A percentile compares a stretch with the other conserved stretches of the same genome.
Evolutionary conservation across 2,329 filamentous ascomycete genomes (phyloP).

Genomic region (Stagonosporopsis chrysanthemi): DNA sequence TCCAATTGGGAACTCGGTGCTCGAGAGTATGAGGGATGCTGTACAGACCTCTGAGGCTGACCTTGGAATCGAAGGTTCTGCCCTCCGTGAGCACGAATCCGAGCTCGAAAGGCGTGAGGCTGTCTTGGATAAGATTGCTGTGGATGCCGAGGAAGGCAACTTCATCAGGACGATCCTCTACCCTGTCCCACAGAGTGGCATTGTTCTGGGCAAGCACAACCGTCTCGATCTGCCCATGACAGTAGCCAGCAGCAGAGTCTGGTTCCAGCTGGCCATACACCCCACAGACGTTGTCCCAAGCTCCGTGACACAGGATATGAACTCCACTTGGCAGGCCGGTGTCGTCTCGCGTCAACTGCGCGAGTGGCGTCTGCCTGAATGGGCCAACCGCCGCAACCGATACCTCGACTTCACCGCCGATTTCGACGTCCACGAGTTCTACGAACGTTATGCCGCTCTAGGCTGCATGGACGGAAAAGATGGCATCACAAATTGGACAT

Average conservation of each 20-base stretch:
- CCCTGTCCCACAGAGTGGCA: constrained; percentile 78
- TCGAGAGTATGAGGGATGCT: constrained; percentile 86
- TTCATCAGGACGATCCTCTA: constrained; percentile 85
- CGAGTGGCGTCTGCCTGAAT: constrained; percentile 92
- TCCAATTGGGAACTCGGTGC: constrained; percentile 77
- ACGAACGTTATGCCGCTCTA: constrained; percentile 78
- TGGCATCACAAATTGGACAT: constrained; percentile 90
- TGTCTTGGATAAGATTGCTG: constrained; percentile 83
- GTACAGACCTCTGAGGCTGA: constrained; percentile 79
- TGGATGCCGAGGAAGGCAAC: constrained; percentile 80
- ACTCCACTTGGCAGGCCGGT: constrained; percentile 92
- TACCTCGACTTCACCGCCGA: constrained; percentile 95
- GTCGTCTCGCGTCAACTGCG: constrained; percentile 91
- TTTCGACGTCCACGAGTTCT: constrained; percentile 93
- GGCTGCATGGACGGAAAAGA: constrained; percentile 91
- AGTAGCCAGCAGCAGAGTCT: constrained; percentile 84
- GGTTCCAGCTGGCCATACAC: constrained; percentile 93
- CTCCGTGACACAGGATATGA: constrained; percentile 73
- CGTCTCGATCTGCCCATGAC: constrained; percentile 79
- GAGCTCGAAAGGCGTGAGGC: constrained; percentile 82
- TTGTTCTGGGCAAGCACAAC: constrained; percentile 77
- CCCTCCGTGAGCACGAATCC: constrained; percentile 75
- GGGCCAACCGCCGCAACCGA: constrained; percentile 92
- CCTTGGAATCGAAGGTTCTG: constrained; percentile 74
- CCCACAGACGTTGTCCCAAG: constrained; percentile 87